phyloP scores from a whole-genome alignment of 495 filamentous ascomycete genomes.

The Achaetomiella virescens region DNA sequence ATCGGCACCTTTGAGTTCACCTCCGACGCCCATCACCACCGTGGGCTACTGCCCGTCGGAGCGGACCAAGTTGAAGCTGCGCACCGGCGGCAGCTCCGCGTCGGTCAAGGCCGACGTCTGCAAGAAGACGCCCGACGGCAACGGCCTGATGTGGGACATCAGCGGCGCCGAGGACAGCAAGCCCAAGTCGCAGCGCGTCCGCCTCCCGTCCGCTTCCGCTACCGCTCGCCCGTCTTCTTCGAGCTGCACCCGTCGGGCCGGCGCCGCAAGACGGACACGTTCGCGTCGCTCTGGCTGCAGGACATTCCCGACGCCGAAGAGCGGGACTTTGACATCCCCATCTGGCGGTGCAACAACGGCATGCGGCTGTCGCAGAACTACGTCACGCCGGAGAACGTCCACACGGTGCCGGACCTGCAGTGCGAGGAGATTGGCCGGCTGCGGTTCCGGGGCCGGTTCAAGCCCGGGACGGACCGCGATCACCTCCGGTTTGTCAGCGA shows the following conservation, averaged over 20 bases:
- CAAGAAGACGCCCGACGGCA: slow-evolving; percentile 49
- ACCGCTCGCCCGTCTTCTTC: slow-evolving; percentile 80
- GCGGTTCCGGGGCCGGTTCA: slow-evolving; percentile 72
- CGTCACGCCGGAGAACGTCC: slow-evolving; percentile 66
- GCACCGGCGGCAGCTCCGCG: slow-evolving; percentile 79
- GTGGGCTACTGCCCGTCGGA: slow-evolving; percentile 50
- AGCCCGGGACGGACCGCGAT: slow-evolving; percentile 83
- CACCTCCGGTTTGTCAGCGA: slow-evolving; percentile 77
- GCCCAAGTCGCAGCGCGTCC: slow-evolving; percentile 38
- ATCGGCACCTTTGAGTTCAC: slow-evolving; percentile 88
- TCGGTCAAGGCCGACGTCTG: slow-evolving; percentile 57
- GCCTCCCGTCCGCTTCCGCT: slow-evolving; percentile 80
- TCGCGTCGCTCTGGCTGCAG: slow-evolving; percentile 79
- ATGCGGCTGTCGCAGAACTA: slow-evolving; percentile 82
- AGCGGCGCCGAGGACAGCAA: slow-evolving; percentile 44
- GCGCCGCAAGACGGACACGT: slow-evolving; percentile 58
- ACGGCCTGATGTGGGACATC: slow-evolving; percentile 63
- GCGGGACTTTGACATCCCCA: slow-evolving; percentile 70
- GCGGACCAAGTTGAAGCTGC: slow-evolving; percentile 72
- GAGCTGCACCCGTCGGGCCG: slow-evolving; percentile 69
- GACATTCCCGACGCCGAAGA: slow-evolving; percentile 75
- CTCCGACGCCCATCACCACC: slow-evolving; percentile 55
- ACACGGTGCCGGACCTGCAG: slow-evolving; percentile 60
- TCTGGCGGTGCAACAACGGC: slow-evolving; percentile 72
- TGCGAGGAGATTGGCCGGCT: slow-evolving; percentile 70